Percentiles rank a stretch among this genome's conserved stretches.
Conservation (phyloP, 345 rosid genomes). For the Schrenkiella parvula region DNA sequence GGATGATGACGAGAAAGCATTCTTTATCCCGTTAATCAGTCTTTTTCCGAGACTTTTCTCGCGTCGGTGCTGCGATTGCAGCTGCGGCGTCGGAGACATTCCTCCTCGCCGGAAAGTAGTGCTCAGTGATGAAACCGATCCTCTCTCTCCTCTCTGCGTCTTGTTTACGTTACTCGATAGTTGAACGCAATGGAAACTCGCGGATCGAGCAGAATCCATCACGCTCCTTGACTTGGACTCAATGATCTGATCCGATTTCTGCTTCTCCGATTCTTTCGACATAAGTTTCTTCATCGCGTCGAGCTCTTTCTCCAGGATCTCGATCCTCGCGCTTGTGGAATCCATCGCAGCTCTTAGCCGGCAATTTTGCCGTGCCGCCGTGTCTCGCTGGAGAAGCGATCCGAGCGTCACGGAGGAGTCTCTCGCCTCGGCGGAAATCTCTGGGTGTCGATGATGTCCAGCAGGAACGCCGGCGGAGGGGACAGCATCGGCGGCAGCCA, state of each 20-base stretch:
- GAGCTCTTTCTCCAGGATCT: slow-evolving; percentile 65
- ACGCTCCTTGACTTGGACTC: slow-evolving; percentile 26
- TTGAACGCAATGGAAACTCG: slow-evolving; percentile 56
- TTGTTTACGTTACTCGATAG: slow-evolving; percentile 25
- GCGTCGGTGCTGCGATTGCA: neutral
- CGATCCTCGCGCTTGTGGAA: slow-evolving; percentile 58
- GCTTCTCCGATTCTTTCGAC: slow-evolving; percentile 32
- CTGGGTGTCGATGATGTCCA: neutral
- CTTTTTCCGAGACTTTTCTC: slow-evolving; percentile 44
- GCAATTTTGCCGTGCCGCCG: slow-evolving; percentile 50
- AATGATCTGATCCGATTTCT: neutral
- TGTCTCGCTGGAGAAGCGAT: slow-evolving; percentile 64
- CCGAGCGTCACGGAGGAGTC: slow-evolving; percentile 47
- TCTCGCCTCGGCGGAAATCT: neutral
- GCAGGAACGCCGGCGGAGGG: neutral
- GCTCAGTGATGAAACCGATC: slow-evolving; percentile 47
- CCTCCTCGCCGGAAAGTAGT: slow-evolving; percentile 27
- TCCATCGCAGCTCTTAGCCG: slow-evolving; percentile 68
- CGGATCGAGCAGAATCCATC: slow-evolving; percentile 44
- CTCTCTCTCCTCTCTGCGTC: slow-evolving; percentile 47
- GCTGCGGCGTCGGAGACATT: slow-evolving; percentile 14
- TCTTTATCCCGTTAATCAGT: slow-evolving; percentile 54
- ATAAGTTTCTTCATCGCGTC: slow-evolving; percentile 53
- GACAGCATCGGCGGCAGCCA: slow-evolving; percentile 29
- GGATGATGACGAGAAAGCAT: slow-evolving; percentile 41